Evolutionary conservation across 345 rosid genomes (phyloP).

Genomic region (Arabidopsis thaliana): TAIR10.1 NC_003075.7:13260501-13261000

Average conservation of each 20-base stretch:
- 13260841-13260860: conserved; percentile 97
- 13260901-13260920: conserved; percentile 10
- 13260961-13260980: conserved; percentile 72
- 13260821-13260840: conserved; percentile 95
- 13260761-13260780: conserved; percentile 73
- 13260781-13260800: conserved; percentile 75
- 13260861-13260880: conserved; percentile 95
- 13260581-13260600: conserved; percentile 68
- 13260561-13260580: conserved; percentile 55
- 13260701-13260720: conserved; percentile 97
- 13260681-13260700: conserved; percentile 75
- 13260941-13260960: conserved; percentile 24
- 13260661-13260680: neutral
- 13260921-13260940: conserved; percentile 11
- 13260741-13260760: conserved; percentile 85
- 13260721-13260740: conserved; percentile 98
- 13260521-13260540: conserved; percentile 63
- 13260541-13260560: conserved; percentile 68
- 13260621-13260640: neutral
- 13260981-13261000: conserved; percentile 83
- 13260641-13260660: neutral
- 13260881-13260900: conserved; percentile 22
- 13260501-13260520: conserved; percentile 98
- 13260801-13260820: conserved; percentile 91
- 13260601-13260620: conserved; percentile 45